Evolutionary conservation across 2,329 filamentous ascomycete species (phyloP).

Genomic region (Diaporthe aspalathi): DNA sequence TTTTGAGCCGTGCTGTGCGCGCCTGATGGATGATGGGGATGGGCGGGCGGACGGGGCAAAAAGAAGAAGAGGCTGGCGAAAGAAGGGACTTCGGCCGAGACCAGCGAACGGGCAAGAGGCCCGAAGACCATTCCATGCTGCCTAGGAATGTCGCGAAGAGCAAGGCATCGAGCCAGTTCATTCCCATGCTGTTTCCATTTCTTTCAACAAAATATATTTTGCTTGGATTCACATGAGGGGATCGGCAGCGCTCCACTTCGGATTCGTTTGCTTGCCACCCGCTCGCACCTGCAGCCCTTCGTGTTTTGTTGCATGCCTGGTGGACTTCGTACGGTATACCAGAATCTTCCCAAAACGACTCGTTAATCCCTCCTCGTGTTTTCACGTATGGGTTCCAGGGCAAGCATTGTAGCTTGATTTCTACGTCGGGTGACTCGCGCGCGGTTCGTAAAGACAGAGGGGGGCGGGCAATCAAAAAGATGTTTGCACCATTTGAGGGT

Average conservation of each 20-base stretch:
- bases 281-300: slow-evolving; percentile 29
- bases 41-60: not conserved
- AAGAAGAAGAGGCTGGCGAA: not conserved
- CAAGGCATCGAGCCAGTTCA: not conserved
- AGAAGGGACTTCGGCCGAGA: not conserved
- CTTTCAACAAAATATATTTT: no score
- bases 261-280: slow-evolving; percentile 5
- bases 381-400: not conserved
- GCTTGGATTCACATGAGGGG: slow-evolving; percentile 23
- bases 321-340: not conserved
- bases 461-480: not conserved
- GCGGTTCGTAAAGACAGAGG: not conserved
- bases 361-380: slow-evolving; percentile 1
- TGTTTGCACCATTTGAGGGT: slow-evolving; percentile 1
- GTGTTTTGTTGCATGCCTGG: not conserved
- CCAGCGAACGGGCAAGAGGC: not conserved
- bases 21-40: not conserved
- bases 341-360: slow-evolving; percentile 6
- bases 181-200: not conserved
- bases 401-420: not conserved
- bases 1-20: not conserved
- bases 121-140: slow-evolving; percentile 4
- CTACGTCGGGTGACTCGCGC: not conserved
- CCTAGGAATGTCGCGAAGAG: not conserved
- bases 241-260: slow-evolving; percentile 20